phyloP scores from a whole-genome alignment of 2,329 filamentous ascomycete species.

The Colletotrichum lindemuthianum region DNA sequence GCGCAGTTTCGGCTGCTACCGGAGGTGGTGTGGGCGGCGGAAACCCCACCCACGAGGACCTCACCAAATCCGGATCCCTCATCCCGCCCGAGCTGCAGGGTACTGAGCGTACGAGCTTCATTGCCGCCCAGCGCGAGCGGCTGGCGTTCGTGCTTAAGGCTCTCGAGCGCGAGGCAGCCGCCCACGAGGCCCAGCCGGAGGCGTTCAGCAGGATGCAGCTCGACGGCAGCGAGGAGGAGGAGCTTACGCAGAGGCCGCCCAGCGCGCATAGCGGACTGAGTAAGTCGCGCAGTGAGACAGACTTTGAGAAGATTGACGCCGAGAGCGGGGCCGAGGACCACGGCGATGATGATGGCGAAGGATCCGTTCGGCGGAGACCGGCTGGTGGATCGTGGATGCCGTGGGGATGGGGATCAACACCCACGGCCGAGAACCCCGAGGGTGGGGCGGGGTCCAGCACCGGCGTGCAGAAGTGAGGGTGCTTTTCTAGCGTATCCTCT shows the following conservation, averaged over 20 bases:
- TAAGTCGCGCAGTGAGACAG: constrained; percentile 86
- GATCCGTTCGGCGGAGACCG: constrained; percentile 45
- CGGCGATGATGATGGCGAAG: constrained; percentile 50
- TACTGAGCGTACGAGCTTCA: constrained; percentile 76
- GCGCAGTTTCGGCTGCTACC: constrained; percentile 74
- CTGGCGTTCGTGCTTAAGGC: constrained; percentile 79
- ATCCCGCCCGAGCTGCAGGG: constrained; percentile 76
- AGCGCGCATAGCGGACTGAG: constrained; percentile 69
- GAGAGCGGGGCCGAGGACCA: constrained; percentile 68
- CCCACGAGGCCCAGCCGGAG: constrained; percentile 53
- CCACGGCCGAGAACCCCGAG: constrained; percentile 37
- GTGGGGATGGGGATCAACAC: constrained; percentile 53
- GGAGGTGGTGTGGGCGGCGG: constrained; percentile 51
- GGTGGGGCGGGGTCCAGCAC: constrained; percentile 46
- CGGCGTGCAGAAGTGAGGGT: constrained; percentile 47
- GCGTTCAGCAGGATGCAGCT: constrained; percentile 36
- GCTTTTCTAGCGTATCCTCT: constrained; percentile 14
- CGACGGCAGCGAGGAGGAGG: constrained; percentile 33
- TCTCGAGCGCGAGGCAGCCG: constrained; percentile 79
- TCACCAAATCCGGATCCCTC: constrained; percentile 49
- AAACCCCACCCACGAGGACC: constrained; percentile 50
- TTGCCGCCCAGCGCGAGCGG: constrained; percentile 81
- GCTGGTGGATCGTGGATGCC: constrained; percentile 56
- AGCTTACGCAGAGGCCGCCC: constrained; percentile 52
- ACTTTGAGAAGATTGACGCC: constrained; percentile 89